A percentile compares a stretch with the other conserved stretches of the same genome.
Evolutionary conservation across 2,329 filamentous ascomycete species (phyloP).

Genomic region (Fusarium longipes): DNA sequence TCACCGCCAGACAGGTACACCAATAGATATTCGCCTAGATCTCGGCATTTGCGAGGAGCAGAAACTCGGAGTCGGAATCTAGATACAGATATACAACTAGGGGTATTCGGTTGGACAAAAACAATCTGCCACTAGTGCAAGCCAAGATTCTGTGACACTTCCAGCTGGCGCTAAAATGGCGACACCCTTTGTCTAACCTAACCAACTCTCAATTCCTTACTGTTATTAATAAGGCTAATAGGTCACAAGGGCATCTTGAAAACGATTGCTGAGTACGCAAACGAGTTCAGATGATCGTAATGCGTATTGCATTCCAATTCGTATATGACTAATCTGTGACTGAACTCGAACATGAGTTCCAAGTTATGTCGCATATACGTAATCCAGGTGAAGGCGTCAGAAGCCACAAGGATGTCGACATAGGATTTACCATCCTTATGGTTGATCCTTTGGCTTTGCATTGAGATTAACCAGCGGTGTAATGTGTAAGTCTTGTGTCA

Average conservation of each 20-base stretch:
- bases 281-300: background rate
- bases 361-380: slow-evolving; percentile 17
- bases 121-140: slow-evolving; percentile 32
- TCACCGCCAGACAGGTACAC: slow-evolving; percentile 29
- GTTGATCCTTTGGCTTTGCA: slow-evolving; percentile 15
- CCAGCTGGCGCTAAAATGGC: slow-evolving; percentile 37
- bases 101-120: slow-evolving; percentile 20
- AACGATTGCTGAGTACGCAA: background rate
- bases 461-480: background rate
- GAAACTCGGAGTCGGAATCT: slow-evolving; percentile 8
- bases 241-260: slow-evolving; percentile 1
- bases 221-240: background rate
- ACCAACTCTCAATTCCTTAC: background rate
- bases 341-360: background rate
- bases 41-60: slow-evolving; percentile 10
- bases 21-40: slow-evolving; percentile 8
- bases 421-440: slow-evolving; percentile 23
- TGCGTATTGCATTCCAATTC: background rate
- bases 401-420: slow-evolving; percentile 46
- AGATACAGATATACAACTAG: slow-evolving; percentile 18
- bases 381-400: slow-evolving; percentile 38
- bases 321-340: background rate
- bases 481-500: background rate
- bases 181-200: slow-evolving; percentile 19
- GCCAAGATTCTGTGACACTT: slow-evolving; percentile 33